Conservation (phyloP, 176 grass and related monocot genomes). For the Bolboschoenus planiculmis region DNA sequence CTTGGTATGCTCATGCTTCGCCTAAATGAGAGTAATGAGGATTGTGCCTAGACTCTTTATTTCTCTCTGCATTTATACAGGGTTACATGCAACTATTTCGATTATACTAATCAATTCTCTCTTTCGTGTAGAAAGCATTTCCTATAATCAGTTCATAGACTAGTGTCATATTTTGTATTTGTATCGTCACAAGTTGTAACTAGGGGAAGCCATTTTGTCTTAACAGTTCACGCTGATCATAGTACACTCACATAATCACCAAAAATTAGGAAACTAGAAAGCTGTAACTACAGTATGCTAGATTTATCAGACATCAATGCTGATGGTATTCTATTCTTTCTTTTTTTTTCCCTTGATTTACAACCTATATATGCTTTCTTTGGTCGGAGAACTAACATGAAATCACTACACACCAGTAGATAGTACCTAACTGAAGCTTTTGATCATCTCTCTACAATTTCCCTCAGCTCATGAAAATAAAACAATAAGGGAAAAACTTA, state of each 20-base stretch:
- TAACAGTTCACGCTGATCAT: background rate
- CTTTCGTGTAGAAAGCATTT: background rate
- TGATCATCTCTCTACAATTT: conserved; percentile 4
- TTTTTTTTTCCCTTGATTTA: background rate
- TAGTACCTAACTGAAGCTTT: background rate
- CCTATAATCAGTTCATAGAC: background rate
- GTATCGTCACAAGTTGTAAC: background rate
- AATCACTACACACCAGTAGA: too few relatives aligned
- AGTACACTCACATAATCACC: too few relatives aligned
- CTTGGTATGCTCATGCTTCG: too few relatives aligned
- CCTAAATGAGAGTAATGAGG: background rate
- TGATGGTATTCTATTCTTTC: background rate
- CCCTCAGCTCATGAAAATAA: background rate
- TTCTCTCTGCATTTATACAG: background rate
- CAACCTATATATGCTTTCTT: background rate
- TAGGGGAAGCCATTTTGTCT: background rate
- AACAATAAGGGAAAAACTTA: conserved; percentile 11
- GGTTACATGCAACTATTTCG: background rate
- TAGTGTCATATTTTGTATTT: background rate
- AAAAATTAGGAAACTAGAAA: too few relatives aligned
- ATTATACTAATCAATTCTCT: background rate
- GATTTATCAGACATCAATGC: background rate
- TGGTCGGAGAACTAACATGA: background rate
- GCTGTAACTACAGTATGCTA: background rate
- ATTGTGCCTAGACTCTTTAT: background rate